Percentiles rank a stretch among this genome's conserved stretches.
phyloP scores from a whole-genome alignment of 1,284 basidiomycete species.

The Porodaedalea pini region DNA sequence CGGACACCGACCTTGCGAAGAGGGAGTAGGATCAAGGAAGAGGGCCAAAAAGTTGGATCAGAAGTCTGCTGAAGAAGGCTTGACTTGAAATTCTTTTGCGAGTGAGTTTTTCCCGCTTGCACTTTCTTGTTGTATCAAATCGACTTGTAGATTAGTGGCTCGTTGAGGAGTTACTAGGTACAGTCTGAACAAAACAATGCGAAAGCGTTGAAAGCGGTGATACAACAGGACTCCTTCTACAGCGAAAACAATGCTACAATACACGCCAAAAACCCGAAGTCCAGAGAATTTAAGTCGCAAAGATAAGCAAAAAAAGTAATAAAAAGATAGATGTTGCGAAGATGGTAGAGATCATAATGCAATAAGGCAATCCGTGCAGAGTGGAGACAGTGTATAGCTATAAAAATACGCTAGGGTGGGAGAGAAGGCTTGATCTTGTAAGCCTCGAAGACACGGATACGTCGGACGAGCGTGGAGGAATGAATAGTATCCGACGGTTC shows the following conservation, averaged over 20 bases:
- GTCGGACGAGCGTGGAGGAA: slow-evolving; percentile 15
- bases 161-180: background rate
- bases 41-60: slow-evolving; percentile 1
- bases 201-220: background rate
- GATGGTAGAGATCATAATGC: background rate
- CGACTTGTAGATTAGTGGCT: background rate
- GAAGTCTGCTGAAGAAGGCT: background rate
- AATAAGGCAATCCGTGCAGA: background rate
- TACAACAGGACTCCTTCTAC: slow-evolving; percentile 7
- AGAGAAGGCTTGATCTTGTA: slow-evolving; percentile 7
- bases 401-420: background rate
- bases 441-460: slow-evolving; percentile 20
- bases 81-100: background rate
- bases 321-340: background rate
- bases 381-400: background rate
- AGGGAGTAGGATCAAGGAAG: slow-evolving; percentile 6
- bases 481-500: background rate
- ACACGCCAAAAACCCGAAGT: slow-evolving; percentile 4
- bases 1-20: background rate
- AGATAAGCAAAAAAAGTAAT: background rate
- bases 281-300: background rate
- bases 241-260: slow-evolving; percentile 3
- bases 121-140: background rate
- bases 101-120: background rate
- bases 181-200: background rate